Evolutionary conservation across 164 flowering plant species (phyloP), one percentile per base, ranked within the genome.

Genomic region (Litsea cubeba): DNA sequence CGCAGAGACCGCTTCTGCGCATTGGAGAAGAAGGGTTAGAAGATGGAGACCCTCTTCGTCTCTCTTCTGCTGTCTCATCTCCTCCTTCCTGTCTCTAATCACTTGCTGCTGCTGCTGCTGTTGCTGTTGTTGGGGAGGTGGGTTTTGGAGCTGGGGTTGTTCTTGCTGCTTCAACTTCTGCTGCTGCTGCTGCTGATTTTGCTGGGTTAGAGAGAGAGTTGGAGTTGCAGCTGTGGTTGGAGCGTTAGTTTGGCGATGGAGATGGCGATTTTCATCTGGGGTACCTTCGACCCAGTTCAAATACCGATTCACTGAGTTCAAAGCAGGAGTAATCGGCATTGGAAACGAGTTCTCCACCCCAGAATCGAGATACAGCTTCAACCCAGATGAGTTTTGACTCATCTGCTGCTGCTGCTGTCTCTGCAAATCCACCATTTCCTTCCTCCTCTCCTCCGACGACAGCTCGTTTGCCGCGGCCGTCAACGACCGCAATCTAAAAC

Each of bases 1-100:
- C 0, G 92, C 89, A 0, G 96, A 84, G 2, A 94, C 93, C 0
- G 98, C 92, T 81, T 96, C 98, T 2, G 98, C 98, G 82, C 98
- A 96, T 70, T 94, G 94, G 5, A 96, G 86, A 65, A 96, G 91
- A 25, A 96, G 81, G 14, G 97, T 94, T 24, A 96, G 82, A 11
- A 96, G 88, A 82, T 90, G 98, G 14, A 96, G 79, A 1, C 99
- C 99, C 71, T 92, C 95, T 62, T 93, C 97, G 79, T 94, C 97
- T 72, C 88, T 79, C 81, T 89, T 85, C 72, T 84, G 86, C 71
- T 86, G 88, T 70, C 83, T 68, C 51, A 80, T 54, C 79, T 91
- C 94, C 65, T 93, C 89, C 57, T 85, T 87, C 75, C 73, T 87
- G 73, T 88, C 88, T 76, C 62, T 12, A 65, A 15, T n/a, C 24